A percentile compares a stretch with the other conserved stretches of the same genome.
Evolutionary conservation across 2,329 filamentous ascomycete genomes (phyloP).

Genomic region (Apiospora marii): DNA sequence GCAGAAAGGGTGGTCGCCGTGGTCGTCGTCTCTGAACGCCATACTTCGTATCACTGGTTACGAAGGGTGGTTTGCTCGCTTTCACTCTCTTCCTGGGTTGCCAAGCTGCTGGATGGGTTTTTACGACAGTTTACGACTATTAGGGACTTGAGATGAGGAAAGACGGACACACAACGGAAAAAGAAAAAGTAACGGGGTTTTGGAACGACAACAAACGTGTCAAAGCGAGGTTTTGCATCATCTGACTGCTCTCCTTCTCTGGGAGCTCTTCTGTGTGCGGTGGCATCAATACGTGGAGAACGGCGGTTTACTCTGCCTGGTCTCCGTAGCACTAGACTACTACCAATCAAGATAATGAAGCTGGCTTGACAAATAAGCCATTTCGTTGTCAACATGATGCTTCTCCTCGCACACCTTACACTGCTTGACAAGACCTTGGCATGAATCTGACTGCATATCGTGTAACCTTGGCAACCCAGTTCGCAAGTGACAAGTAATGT

Average conservation of each 20-base stretch:
- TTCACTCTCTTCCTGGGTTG: slow-evolving; percentile 1
- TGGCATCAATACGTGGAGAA: slow-evolving; percentile 71
- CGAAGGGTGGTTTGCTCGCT: slow-evolving; percentile 21
- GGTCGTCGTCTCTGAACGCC: slow-evolving; percentile 96
- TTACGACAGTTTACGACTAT: slow-evolving; percentile 22
- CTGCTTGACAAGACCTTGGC: slow-evolving; percentile 6
- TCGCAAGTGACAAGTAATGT: background rate
- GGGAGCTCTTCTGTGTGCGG: slow-evolving; percentile 57
- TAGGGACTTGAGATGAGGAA: slow-evolving; percentile 1
- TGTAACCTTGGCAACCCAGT: background rate
- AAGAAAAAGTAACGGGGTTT: slow-evolving; percentile 37
- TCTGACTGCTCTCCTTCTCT: slow-evolving; percentile 39
- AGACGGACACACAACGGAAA: slow-evolving; percentile 4
- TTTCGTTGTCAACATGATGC: slow-evolving; percentile 31
- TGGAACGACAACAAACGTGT: background rate
- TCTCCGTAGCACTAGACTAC: slow-evolving; percentile 31
- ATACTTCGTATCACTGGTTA: slow-evolving; percentile 36
- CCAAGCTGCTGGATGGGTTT: slow-evolving; percentile 19
- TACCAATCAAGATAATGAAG: slow-evolving; percentile 32
- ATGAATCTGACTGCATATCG: background rate
- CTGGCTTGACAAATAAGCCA: slow-evolving; percentile 28
- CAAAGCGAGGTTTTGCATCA: slow-evolving; percentile 36
- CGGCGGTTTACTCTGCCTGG: slow-evolving; percentile 52
- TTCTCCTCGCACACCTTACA: slow-evolving; percentile 23
- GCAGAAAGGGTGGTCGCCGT: slow-evolving; percentile 99